A percentile compares a stretch with the other conserved stretches of the same genome.
Evolutionary conservation across 75 land plant genomes (phyloP).

Genomic region (Pinus taeda): DNA sequence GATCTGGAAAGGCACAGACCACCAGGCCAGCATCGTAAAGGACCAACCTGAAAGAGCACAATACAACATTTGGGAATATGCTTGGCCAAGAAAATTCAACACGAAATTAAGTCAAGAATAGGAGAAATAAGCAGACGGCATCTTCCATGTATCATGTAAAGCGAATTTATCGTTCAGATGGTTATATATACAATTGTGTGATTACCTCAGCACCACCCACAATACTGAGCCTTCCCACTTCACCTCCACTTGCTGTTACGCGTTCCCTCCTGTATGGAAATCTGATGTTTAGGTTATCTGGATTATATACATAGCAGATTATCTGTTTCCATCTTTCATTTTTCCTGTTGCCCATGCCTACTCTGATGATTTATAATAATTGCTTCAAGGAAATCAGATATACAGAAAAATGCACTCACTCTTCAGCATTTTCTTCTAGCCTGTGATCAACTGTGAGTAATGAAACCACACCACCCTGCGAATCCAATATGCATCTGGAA

Average conservation of each 20-base stretch:
- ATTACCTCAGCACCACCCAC: constrained; percentile 82
- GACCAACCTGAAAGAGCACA: constrained; percentile 68
- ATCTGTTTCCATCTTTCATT: constrained; percentile 1
- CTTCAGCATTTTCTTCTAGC: constrained; percentile 83
- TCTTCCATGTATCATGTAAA: background rate
- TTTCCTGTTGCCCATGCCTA: constrained; percentile 2
- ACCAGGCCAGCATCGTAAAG: constrained; percentile 94
- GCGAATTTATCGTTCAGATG: background rate
- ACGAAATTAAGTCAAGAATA: background rate
- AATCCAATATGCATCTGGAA: constrained; percentile 84
- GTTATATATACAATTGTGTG: background rate
- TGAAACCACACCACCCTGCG: constrained; percentile 64
- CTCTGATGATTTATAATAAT: background rate
- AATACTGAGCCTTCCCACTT: constrained; percentile 83
- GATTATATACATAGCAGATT: background rate
- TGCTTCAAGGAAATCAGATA: background rate
- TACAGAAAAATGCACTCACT: constrained; percentile 41
- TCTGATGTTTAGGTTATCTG: background rate
- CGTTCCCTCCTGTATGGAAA: constrained; percentile 72
- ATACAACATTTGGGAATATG: background rate
- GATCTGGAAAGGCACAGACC: constrained; percentile 93
- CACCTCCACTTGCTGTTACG: constrained; percentile 88
- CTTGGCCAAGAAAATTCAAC: background rate
- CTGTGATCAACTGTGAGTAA: constrained; percentile 85
- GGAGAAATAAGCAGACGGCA: background rate